phyloP scores from a whole-genome alignment of 2,329 filamentous ascomycete genomes.

The Metarhizium humberi region DNA sequence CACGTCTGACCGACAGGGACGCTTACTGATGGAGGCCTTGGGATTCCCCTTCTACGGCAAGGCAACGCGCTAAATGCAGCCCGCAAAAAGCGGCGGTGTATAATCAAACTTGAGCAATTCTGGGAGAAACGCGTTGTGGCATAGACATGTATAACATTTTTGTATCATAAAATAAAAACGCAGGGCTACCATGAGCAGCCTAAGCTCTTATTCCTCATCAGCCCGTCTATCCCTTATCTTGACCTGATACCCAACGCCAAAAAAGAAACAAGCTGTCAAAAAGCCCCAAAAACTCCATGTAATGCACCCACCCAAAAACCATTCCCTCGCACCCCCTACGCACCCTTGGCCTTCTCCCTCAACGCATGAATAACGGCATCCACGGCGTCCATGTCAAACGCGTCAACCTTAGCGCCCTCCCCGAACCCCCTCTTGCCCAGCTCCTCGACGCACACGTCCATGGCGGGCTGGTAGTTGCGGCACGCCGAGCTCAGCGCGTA shows the following conservation, averaged over 20 bases:
- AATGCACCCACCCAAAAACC: conserved; percentile 17
- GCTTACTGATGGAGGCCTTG: conserved; percentile 50
- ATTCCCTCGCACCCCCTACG: conserved; percentile 20
- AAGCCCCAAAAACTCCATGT: no score
- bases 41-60: conserved; percentile 70
- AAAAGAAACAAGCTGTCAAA: no score
- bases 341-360: conserved; percentile 38
- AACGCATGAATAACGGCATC: conserved; percentile 65
- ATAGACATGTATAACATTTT: conserved; percentile 25
- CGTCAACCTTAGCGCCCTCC: conserved; percentile 57
- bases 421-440: conserved; percentile 47
- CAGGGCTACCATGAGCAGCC: neutral
- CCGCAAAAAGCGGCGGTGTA: neutral
- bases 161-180: conserved; percentile 17
- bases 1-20: conserved; percentile 74
- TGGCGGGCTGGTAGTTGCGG: conserved; percentile 80
- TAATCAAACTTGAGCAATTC: no score
- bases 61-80: conserved; percentile 30
- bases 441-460: conserved; percentile 58
- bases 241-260: neutral
- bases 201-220: neutral
- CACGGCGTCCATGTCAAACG: conserved; percentile 77
- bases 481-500: conserved; percentile 80
- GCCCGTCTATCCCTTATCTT: neutral
- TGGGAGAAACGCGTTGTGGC: conserved; percentile 10